These are phyloP conservation scores for Lentinula sp. DNA, from an alignment of 768 basidiomycete species.

Conservation along the genomic window DNA sequence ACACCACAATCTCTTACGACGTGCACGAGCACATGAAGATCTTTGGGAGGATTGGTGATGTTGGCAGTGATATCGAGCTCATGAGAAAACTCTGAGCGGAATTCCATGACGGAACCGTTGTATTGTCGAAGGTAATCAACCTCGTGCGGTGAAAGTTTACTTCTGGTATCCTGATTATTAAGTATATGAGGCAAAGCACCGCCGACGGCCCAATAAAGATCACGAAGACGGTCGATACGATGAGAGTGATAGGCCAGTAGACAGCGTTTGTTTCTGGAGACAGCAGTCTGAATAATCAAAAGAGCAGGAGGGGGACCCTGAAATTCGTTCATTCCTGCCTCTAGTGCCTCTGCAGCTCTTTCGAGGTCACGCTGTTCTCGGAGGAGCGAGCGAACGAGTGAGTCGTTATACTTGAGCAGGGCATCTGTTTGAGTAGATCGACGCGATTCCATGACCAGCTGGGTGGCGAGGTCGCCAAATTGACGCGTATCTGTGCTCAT, in stretches of 20 bases:
- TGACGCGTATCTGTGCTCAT: slow-evolving; percentile 36
- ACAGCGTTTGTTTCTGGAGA: slow-evolving; percentile 92
- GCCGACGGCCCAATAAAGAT: slow-evolving; percentile 86
- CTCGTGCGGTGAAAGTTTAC: slow-evolving; percentile 73
- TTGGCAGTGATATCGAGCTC: slow-evolving; percentile 85
- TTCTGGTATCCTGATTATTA: slow-evolving; percentile 54
- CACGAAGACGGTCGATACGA: slow-evolving; percentile 74
- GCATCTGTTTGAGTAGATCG: slow-evolving; percentile 80
- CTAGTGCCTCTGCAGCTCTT: slow-evolving; percentile 37
- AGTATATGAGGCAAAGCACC: slow-evolving; percentile 85
- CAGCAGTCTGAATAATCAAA: slow-evolving; percentile 83
- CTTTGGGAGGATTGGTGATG: slow-evolving; percentile 80
- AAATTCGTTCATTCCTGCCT: slow-evolving; percentile 24
- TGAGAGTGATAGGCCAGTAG: slow-evolving; percentile 90
- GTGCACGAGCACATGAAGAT: slow-evolving; percentile 81
- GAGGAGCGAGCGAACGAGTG: slow-evolving; percentile 77
- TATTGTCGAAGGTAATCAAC: slow-evolving; percentile 84
- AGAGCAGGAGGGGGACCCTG: slow-evolving; percentile 52
- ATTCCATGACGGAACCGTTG: slow-evolving; percentile 74
- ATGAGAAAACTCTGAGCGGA: slow-evolving; percentile 77
- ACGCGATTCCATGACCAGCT: slow-evolving; percentile 82
- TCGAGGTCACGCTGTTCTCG: slow-evolving; percentile 92
- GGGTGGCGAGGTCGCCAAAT: slow-evolving; percentile 81
- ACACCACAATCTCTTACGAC: slow-evolving; percentile 88
- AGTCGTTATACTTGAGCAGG: slow-evolving; percentile 88